These are phyloP conservation scores for Solanum pennellii DNA, from an alignment of 257 asterid genomes.

Conservation along the genomic window DNA sequence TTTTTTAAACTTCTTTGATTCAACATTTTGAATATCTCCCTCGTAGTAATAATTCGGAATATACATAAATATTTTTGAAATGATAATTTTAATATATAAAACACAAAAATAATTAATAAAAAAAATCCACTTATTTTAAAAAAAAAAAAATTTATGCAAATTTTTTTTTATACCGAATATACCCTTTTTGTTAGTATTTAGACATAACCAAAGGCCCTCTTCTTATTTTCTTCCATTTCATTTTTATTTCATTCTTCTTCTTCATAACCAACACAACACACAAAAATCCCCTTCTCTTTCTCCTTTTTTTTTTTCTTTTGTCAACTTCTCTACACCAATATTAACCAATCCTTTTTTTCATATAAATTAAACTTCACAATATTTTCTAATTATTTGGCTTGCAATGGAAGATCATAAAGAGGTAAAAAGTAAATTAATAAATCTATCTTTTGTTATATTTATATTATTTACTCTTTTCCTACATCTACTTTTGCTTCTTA, in stretches of 20 bases:
- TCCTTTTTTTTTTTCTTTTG: not conserved
- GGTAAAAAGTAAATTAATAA: not conserved
- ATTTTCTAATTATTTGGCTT: not conserved
- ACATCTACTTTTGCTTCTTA: not conserved
- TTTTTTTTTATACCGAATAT: not conserved
- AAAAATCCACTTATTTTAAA: no score
- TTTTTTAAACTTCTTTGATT: no score
- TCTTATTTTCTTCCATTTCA: not conserved
- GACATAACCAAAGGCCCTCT: not conserved
- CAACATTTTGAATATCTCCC: no score
- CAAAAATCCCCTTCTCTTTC: not conserved
- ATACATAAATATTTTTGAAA: no score
- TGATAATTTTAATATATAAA: no score
- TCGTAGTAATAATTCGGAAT: no score
- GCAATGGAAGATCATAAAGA: slow-evolving; percentile 17
- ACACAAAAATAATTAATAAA: no score
- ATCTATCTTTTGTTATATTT: not conserved
- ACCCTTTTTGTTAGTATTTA: not conserved
- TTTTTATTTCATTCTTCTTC: not conserved
- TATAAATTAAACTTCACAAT: not conserved
- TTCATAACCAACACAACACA: not conserved
- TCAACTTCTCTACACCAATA: not conserved
- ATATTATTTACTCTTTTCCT: not conserved
- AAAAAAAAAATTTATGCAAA: no score
- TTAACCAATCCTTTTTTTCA: no score